These are phyloP conservation scores for Wickerhamomyces canadensis DNA, from an alignment of 805 yeast genomes.

Conservation along the genomic window DNA sequence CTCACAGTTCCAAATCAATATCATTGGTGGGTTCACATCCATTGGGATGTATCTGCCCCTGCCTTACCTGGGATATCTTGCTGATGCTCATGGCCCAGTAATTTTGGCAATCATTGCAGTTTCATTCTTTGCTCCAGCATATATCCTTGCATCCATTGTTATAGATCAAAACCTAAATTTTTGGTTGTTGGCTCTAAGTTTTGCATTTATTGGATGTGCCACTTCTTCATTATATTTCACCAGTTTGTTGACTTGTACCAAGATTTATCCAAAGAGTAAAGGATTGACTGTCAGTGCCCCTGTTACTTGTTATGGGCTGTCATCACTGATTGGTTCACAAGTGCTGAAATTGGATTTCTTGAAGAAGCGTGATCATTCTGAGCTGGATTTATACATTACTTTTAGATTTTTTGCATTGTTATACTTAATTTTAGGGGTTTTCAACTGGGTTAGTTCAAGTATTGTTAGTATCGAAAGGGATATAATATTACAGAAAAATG, in stretches of 20 bases:
- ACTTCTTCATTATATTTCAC: constrained; percentile 71
- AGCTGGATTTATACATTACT: constrained; percentile 43
- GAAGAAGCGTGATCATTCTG: constrained; percentile 14
- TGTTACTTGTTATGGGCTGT: constrained; percentile 80
- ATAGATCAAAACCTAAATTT: constrained; percentile 26
- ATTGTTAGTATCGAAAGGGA: constrained; percentile 47
- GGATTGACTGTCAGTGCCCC: constrained; percentile 86
- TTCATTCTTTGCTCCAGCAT: constrained; percentile 62
- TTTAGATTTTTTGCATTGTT: constrained; percentile 47
- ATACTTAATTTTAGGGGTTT: constrained; percentile 49
- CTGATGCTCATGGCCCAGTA: constrained; percentile 84
- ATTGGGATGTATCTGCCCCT: constrained; percentile 81
- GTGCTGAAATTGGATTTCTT: constrained; percentile 36
- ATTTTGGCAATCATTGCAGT: constrained; percentile 57
- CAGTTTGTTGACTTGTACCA: constrained; percentile 74
- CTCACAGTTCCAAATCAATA: constrained; percentile 62
- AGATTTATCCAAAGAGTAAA: constrained; percentile 70
- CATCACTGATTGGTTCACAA: constrained; percentile 72
- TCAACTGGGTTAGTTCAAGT: constrained; percentile 61
- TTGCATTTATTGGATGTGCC: constrained; percentile 60
- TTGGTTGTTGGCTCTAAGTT: constrained; percentile 40
- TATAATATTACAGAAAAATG: constrained; percentile 16
- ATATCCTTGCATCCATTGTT: constrained; percentile 42
- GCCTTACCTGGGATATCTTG: constrained; percentile 75
- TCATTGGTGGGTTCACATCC: constrained; percentile 67